Evolutionary conservation across 192 early-diverging fungal genomes (phyloP).

Genomic region (Globomyces pollinis-pini): DNA sequence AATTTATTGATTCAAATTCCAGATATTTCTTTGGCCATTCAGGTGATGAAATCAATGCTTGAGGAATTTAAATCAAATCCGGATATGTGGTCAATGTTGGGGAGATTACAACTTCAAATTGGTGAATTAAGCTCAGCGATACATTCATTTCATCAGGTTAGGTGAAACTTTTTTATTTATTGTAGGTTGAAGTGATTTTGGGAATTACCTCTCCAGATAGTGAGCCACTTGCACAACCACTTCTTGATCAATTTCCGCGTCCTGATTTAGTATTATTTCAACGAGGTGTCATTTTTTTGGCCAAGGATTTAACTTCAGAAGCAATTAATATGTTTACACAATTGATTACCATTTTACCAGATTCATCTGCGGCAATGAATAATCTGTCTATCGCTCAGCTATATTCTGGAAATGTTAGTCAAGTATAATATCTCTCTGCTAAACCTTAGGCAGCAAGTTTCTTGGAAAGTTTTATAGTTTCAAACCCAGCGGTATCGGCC

Average conservation of each 20-base stretch:
- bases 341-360: conserved; percentile 18
- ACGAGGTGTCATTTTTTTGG: conserved; percentile 19
- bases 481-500: conserved; percentile 19
- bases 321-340: conserved; percentile 19
- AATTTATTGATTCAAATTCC: conserved; percentile 22
- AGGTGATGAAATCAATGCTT: conserved; percentile 8
- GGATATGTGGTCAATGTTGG: conserved; percentile 19
- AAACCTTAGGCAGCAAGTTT: conserved; percentile 8
- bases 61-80: conserved; percentile 8
- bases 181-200: not conserved
- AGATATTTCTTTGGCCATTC: conserved; percentile 19
- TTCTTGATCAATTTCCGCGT: not conserved
- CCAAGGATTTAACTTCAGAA: conserved; percentile 14
- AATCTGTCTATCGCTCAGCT: conserved; percentile 37
- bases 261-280: conserved; percentile 20
- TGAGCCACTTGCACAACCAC: not conserved
- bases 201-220: not conserved
- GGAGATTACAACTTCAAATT: conserved; percentile 28
- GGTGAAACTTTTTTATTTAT: too few relatives aligned
- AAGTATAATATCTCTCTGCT: conserved; percentile 17
- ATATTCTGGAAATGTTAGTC: conserved; percentile 34
- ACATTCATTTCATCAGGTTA: not conserved
- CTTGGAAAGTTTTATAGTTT: conserved; percentile 28
- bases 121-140: conserved; percentile 24
- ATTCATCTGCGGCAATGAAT: conserved; percentile 23